Evolutionary conservation across 202 grass and related monocot species (phyloP).

Genomic region (Zoysia matrella): DNA sequence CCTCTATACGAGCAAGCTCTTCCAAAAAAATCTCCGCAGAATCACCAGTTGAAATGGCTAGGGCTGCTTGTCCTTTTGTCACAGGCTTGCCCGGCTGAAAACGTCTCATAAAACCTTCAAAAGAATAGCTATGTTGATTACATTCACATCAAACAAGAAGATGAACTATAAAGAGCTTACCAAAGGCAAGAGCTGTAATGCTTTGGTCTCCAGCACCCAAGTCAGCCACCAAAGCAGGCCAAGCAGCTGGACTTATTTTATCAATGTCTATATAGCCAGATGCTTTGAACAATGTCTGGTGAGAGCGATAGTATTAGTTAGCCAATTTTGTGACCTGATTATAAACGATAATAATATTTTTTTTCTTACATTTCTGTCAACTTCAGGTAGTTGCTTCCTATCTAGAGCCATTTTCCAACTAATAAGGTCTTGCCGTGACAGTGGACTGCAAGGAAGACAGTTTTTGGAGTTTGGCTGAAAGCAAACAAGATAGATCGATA

Average conservation of each 20-base stretch:
- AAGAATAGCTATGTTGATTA: conserved; percentile 26
- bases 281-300: conserved; percentile 68
- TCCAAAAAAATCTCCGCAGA: conserved; percentile 77
- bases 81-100: conserved; percentile 94
- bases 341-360: conserved; percentile 1
- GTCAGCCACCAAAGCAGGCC: conserved; percentile 87
- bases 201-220: conserved; percentile 83
- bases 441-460: conserved; percentile 54
- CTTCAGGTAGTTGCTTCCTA: conserved; percentile 71
- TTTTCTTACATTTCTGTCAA: conserved; percentile 80
- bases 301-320: conserved; percentile 1
- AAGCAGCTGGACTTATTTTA: conserved; percentile 87
- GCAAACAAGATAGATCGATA: not conserved
- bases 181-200: conserved; percentile 93
- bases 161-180: conserved; percentile 51
- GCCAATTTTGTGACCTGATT: conserved; percentile 8
- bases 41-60: conserved; percentile 90
- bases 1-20: conserved; percentile 90
- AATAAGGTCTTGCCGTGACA: conserved; percentile 93
- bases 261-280: conserved; percentile 92
- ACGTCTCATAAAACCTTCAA: conserved; percentile 88
- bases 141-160: conserved; percentile 21
- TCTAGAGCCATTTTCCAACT: conserved; percentile 98
- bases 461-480: conserved; percentile 6
- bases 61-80: conserved; percentile 89